A percentile compares a stretch with the other conserved stretches of the same genome.
phyloP scores from a whole-genome alignment of 1,139 yeast species.

The Hemisphaericaspora xylanilytica region DNA sequence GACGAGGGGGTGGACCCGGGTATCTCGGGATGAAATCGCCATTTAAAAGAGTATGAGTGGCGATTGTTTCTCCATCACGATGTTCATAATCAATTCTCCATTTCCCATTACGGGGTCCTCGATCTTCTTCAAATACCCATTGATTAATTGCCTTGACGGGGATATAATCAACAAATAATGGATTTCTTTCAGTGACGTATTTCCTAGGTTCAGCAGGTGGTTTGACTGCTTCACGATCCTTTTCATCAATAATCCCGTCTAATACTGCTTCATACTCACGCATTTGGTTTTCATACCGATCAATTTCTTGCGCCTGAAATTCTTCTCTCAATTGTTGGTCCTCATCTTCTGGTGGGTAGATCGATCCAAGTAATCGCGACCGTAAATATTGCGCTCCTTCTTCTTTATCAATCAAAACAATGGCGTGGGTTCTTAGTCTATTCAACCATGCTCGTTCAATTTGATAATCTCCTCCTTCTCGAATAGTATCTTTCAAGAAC shows the following conservation, averaged over 20 bases:
- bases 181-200: slow-evolving; percentile 22
- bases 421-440: slow-evolving; percentile 39
- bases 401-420: slow-evolving; percentile 37
- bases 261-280: slow-evolving; percentile 18
- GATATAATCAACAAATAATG: slow-evolving; percentile 40
- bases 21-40: slow-evolving; percentile 29
- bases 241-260: slow-evolving; percentile 12
- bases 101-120: slow-evolving; percentile 43
- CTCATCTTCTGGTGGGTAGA: slow-evolving; percentile 31
- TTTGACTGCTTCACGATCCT: slow-evolving; percentile 10
- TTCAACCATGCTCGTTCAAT: slow-evolving; percentile 49
- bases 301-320: slow-evolving; percentile 22
- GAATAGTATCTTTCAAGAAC: slow-evolving; percentile 27
- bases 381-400: slow-evolving; percentile 40
- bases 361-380: slow-evolving; percentile 29
- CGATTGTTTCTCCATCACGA: slow-evolving; percentile 31
- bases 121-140: slow-evolving; percentile 49
- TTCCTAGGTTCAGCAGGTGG: slow-evolving; percentile 22
- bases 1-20: slow-evolving; percentile 12
- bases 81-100: slow-evolving; percentile 41
- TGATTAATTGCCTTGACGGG: slow-evolving; percentile 46
- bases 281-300: slow-evolving; percentile 22
- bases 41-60: slow-evolving; percentile 40
- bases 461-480: slow-evolving; percentile 21
- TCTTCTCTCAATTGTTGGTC: slow-evolving; percentile 22